A percentile compares a stretch with the other conserved stretches of the same genome.
phyloP scores from a whole-genome alignment of 495 filamentous ascomycete genomes.

The Neurospora sp. region DNA sequence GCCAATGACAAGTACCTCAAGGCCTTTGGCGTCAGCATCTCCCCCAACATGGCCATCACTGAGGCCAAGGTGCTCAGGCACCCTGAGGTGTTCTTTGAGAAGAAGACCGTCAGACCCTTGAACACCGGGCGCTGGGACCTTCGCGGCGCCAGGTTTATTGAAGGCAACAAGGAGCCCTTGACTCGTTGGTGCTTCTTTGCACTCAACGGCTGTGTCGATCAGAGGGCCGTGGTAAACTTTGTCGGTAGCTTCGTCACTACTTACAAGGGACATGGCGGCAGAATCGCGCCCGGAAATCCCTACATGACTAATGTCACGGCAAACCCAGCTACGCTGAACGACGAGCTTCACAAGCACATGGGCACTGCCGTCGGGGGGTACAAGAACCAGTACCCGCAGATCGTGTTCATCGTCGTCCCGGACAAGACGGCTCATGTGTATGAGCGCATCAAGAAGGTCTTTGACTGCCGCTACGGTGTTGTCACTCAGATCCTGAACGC shows the following conservation, averaged over 20 bases:
- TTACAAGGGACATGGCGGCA: slow-evolving; percentile 66
- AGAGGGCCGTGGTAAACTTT: slow-evolving; percentile 44
- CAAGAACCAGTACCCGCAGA: slow-evolving; percentile 34
- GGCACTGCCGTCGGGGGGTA: neutral
- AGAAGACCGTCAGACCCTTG: slow-evolving; percentile 40
- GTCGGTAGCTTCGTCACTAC: slow-evolving; percentile 45
- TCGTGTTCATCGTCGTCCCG: slow-evolving; percentile 63
- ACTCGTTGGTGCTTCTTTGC: slow-evolving; percentile 57
- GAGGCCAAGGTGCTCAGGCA: slow-evolving; percentile 61
- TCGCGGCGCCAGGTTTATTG: slow-evolving; percentile 63
- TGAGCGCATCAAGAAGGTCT: slow-evolving; percentile 68
- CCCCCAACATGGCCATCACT: slow-evolving; percentile 46
- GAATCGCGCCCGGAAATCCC: slow-evolving; percentile 31
- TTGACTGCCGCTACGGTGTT: slow-evolving; percentile 70
- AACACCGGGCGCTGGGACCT: slow-evolving; percentile 75
- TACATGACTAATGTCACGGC: neutral
- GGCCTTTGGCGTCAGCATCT: slow-evolving; percentile 59
- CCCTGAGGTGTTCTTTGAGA: slow-evolving; percentile 58
- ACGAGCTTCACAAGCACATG: neutral
- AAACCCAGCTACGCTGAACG: neutral
- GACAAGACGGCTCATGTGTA: slow-evolving; percentile 59
- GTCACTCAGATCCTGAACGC: slow-evolving; percentile 62
- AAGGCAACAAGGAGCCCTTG: slow-evolving; percentile 47
- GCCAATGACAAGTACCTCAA: slow-evolving; percentile 53
- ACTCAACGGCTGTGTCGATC: slow-evolving; percentile 17